A percentile compares a stretch with the other conserved stretches of the same genome.
Conservation (phyloP, 1,139 yeast species). For the Yamadazyma pseudoaaseri region DNA sequence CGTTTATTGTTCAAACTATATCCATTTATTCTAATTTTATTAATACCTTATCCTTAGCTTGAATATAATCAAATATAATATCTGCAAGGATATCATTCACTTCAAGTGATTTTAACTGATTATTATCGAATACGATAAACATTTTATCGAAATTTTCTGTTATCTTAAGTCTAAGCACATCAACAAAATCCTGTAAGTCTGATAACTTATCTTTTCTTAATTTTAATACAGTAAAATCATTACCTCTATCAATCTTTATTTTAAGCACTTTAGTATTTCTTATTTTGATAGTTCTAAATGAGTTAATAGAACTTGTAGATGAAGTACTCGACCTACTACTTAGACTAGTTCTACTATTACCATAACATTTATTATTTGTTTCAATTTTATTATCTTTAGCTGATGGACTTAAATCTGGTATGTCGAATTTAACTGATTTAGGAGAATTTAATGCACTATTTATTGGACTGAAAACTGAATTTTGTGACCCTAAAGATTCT, state of each 20-base stretch:
- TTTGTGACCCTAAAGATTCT: neutral
- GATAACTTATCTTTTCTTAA: slow-evolving; percentile 27
- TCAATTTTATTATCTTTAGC: neutral
- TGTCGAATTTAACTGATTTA: slow-evolving; percentile 9
- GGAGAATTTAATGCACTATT: slow-evolving; percentile 11
- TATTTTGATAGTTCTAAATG: slow-evolving; percentile 3
- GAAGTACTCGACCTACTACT: neutral
- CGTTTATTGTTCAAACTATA: neutral
- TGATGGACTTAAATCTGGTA: slow-evolving; percentile 6
- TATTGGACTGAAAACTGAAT: slow-evolving; percentile 1
- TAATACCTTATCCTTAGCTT: slow-evolving; percentile 25
- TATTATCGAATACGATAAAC: slow-evolving; percentile 24
- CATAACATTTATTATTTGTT: neutral
- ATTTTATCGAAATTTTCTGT: slow-evolving; percentile 17
- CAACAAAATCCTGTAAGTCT: slow-evolving; percentile 24
- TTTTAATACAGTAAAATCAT: slow-evolving; percentile 18
- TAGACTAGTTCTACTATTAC: neutral
- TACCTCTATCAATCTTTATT: slow-evolving; percentile 19
- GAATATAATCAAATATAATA: slow-evolving; percentile 27
- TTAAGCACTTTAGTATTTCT: slow-evolving; percentile 13
- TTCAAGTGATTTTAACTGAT: slow-evolving; percentile 24
- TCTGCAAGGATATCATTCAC: slow-evolving; percentile 19
- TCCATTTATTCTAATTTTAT: slow-evolving; percentile 9
- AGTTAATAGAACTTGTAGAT: neutral
- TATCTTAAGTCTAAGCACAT: slow-evolving; percentile 23